These are phyloP conservation scores for Cyathus striatus DNA, from an alignment of 768 basidiomycete genomes.

Conservation along the genomic window DNA sequence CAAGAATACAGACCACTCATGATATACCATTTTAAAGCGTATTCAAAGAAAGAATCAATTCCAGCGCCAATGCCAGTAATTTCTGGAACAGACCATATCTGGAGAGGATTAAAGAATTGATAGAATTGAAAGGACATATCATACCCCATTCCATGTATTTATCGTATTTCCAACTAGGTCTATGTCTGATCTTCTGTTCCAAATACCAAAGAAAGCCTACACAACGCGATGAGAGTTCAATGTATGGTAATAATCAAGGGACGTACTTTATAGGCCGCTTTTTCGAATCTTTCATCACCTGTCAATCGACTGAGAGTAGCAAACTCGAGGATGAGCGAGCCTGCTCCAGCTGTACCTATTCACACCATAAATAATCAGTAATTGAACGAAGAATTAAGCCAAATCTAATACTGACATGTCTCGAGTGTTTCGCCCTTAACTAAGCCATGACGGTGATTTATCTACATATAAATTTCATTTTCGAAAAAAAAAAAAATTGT, in stretches of 20 bases:
- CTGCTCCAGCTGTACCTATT: conserved; percentile 86
- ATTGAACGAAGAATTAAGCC: background rate
- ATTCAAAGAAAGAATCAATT: conserved; percentile 94
- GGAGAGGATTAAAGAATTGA: conserved; percentile 3
- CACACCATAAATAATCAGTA: background rate
- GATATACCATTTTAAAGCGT: conserved; percentile 90
- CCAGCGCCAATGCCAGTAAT: conserved; percentile 87
- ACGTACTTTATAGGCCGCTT: conserved; percentile 64
- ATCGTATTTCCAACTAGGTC: conserved; percentile 88
- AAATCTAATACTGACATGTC: conserved; percentile 78
- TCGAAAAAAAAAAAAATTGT: background rate
- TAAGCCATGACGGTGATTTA: conserved; percentile 82
- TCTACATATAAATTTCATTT: conserved; percentile 29
- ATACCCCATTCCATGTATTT: conserved; percentile 74
- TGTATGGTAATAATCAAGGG: background rate
- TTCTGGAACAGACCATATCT: conserved; percentile 78
- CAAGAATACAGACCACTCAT: conserved; percentile 52
- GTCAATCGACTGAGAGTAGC: conserved; percentile 89
- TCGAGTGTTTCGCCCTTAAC: conserved; percentile 71
- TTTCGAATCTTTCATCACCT: conserved; percentile 86
- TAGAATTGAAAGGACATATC: conserved; percentile 13
- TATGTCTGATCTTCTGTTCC: conserved; percentile 86
- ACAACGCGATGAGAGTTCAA: background rate
- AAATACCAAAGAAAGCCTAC: conserved; percentile 84
- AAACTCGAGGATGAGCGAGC: conserved; percentile 91